Evolutionary conservation across 2,329 filamentous ascomycete genomes (phyloP), one percentile per base, ranked within the genome.

Genomic region (Pestalotiopsis sp.): DNA sequence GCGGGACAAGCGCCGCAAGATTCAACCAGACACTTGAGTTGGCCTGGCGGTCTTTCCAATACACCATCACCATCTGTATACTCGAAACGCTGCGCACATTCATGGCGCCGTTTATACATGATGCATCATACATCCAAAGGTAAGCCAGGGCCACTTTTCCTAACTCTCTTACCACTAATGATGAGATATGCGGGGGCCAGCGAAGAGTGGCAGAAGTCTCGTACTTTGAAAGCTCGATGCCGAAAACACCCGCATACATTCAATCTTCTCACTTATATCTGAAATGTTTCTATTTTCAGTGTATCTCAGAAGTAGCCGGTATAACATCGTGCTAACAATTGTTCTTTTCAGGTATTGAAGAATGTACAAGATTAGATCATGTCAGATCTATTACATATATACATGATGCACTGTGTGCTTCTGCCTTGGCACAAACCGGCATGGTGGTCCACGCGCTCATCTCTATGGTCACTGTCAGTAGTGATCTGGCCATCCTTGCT

Each of bases 231-330:
- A 62, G 31, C 64, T 67, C 76, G 70, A 80, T 90, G 88, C 81
- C 86, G 89, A 87, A 80, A 87, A 87, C 81, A 85, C 88, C 89
- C 90, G 89, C 88, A 83, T 83, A 82, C 84, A 80, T 72, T 80
- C 82, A 70, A 90, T 91, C 89, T 91, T 91, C 89, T 91, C 89
- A 88, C 86, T 77, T 71, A 76, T 83, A 79, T 89, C 86, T 89
- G 88, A 89, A 78, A 72, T 67, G 27, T 36, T 66, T 45, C 31
- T 56, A 65, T 69, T 52, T 61, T 63, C 68, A 65, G 45, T 68
- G 56, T 61, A 25, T 52, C 23, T 23, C 17, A 39, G 6, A 25
- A 27, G 6, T 52, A 11, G n/a, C 41, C 57, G 11, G 27, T 20
- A 20, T 20, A 64, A 56, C 17, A 36, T 38, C 12, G 20, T n/a